Conservation (phyloP, 805 yeast species). For the Wickerhamomyces sydowiorum region DNA sequence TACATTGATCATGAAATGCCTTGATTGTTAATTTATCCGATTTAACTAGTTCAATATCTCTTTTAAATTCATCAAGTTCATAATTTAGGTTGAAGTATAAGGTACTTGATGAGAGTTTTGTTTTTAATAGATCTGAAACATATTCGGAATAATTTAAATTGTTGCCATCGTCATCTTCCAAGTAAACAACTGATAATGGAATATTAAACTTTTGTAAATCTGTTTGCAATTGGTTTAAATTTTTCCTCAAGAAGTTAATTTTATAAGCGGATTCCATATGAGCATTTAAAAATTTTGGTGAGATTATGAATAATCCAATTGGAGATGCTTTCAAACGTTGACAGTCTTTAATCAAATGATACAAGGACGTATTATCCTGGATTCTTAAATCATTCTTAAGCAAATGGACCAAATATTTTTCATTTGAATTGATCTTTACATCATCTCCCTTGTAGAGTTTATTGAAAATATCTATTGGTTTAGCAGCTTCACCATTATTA, state of each 20-base stretch:
- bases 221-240: conserved; percentile 26
- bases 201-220: conserved; percentile 29
- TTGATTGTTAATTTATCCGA: conserved; percentile 9
- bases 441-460: conserved; percentile 1
- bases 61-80: conserved; percentile 29
- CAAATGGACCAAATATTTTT: conserved; percentile 34
- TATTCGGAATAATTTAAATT: conserved; percentile 6
- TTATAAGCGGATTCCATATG: conserved; percentile 41
- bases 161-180: conserved; percentile 11
- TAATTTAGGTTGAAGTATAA: conserved; percentile 28
- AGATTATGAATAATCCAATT: conserved; percentile 35
- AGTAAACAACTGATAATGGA: conserved; percentile 26
- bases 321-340: conserved; percentile 26
- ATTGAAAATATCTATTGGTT: conserved; percentile 13
- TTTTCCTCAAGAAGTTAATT: conserved; percentile 30
- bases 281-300: conserved; percentile 33
- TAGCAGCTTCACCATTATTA: conserved; percentile 13
- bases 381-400: conserved; percentile 41
- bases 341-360: conserved; percentile 29
- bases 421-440: conserved; percentile 1
- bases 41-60: conserved; percentile 23
- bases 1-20: conserved; percentile 35
- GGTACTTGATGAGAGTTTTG: conserved; percentile 7
- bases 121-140: conserved; percentile 20
- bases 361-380: conserved; percentile 37